phyloP scores from a whole-genome alignment of 2,329 filamentous ascomycete species.

The Ambrosiella cleistominuta region DNA sequence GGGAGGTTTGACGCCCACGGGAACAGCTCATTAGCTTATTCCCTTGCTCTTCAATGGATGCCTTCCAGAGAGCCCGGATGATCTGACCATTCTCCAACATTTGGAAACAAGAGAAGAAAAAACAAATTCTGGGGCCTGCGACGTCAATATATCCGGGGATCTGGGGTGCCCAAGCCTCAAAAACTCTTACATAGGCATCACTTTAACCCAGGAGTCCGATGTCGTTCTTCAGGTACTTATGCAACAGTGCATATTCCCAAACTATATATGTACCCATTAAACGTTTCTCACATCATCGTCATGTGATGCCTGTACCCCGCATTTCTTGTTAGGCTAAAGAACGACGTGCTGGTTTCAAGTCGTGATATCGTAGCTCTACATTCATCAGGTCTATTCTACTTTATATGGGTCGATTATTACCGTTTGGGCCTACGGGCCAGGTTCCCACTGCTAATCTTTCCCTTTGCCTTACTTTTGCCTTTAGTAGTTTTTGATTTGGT shows the following conservation, averaged over 20 bases:
- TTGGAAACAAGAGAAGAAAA: neutral
- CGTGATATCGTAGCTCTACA: no score
- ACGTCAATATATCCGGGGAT: no score
- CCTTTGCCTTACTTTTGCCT: conserved; percentile 4
- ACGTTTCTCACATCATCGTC: no score
- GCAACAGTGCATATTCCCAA: no score
- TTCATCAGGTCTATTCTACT: no score
- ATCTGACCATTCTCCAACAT: conserved; percentile 1
- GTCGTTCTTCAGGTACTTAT: neutral
- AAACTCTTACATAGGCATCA: neutral
- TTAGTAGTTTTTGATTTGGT: neutral
- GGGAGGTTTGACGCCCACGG: no score
- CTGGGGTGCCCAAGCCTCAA: neutral
- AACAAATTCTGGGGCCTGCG: neutral
- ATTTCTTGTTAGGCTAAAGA: no score
- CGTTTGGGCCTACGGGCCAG: neutral
- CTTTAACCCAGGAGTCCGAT: neutral
- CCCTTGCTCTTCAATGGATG: no score
- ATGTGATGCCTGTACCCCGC: no score
- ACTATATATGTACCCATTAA: no score
- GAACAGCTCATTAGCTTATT: no score
- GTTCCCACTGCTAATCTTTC: neutral
- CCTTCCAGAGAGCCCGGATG: neutral
- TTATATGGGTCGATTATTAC: neutral
- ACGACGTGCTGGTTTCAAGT: no score